Conservation (phyloP, 148 eudicot species). For the Dysphania ambrosioides region DNA sequence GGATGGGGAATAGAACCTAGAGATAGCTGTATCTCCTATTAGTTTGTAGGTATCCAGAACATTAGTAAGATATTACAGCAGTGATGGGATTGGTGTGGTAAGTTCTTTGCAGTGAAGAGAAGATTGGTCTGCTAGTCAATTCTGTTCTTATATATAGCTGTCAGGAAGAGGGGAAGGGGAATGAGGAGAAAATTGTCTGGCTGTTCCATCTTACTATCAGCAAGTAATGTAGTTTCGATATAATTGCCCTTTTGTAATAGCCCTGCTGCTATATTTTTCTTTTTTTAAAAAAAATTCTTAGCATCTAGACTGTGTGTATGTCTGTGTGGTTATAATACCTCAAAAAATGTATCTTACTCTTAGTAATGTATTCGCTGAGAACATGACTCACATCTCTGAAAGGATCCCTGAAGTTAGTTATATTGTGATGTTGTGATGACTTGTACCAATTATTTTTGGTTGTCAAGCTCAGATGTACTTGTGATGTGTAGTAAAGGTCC, state of each 20-base stretch:
- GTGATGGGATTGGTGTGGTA: neutral
- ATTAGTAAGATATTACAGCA: neutral
- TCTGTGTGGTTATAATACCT: neutral
- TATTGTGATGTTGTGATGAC: neutral
- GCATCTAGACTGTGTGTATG: no score
- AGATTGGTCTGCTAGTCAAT: no score
- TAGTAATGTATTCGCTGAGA: neutral
- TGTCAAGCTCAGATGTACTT: neutral
- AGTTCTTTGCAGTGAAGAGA: no score
- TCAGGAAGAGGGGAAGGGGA: no score
- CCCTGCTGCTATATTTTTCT: no score
- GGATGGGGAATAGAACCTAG: neutral
- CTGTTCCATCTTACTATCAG: no score
- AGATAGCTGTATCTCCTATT: neutral
- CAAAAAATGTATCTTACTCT: neutral
- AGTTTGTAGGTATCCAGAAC: neutral
- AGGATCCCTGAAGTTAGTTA: neutral
- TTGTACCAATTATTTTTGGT: neutral
- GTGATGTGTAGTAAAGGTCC: neutral
- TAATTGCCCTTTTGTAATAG: no score
- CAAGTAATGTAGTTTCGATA: no score
- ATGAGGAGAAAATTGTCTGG: no score
- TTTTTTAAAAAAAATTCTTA: no score
- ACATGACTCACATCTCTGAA: neutral
- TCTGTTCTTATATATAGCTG: no score